Evolutionary conservation across 1,284 basidiomycete species (phyloP), one percentile per base, ranked within the genome.

Genomic region (Gomphus bonarii): DNA sequence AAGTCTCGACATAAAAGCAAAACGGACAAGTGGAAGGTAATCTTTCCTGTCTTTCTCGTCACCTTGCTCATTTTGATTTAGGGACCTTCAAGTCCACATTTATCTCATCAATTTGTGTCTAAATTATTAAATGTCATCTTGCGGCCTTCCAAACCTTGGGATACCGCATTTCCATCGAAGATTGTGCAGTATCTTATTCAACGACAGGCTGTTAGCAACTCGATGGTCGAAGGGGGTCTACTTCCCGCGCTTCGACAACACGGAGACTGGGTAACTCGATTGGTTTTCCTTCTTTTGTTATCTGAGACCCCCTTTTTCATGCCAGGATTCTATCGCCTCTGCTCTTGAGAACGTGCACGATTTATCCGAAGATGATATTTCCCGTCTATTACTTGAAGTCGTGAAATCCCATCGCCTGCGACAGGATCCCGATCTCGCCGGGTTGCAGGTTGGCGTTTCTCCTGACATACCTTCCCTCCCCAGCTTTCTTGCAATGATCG

Each of bases 221-320:
- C 70, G 30, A 85, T 88, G 82, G 63, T 86, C 12, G 70, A 77
- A 1, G 76, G 74, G 20, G 81, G 80, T 3, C 65, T 88, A 16
- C 62, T 88, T 31, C 69, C 70, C 11, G 72, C 71, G 5, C 66
- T 89, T 40, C 69, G 73, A 46, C 65, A 72, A 54, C 75, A 73
- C 57, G 71, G 73, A 48, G 87, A 88, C 63, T 88, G 85, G 86
- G 86, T 87, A 65, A 58, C 78, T 48, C 20, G 10, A 38, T 3
- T 4, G 12, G 36, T 42, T 50, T 50, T 33, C 43, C 18, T 33
- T 44, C 10, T 36, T 14, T 30, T 44, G 47, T 50, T 30, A 14
- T 28, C 35, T 51, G 12, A 46, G 30, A 30, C 9, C 5, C 40
- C n/a, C 8, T 25, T 46, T 54, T 42, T 31, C 52, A 10, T 52